Evolutionary conservation across 2,329 filamentous ascomycete species (phyloP).

Genomic region (Aureobasidium melanogenum): DNA sequence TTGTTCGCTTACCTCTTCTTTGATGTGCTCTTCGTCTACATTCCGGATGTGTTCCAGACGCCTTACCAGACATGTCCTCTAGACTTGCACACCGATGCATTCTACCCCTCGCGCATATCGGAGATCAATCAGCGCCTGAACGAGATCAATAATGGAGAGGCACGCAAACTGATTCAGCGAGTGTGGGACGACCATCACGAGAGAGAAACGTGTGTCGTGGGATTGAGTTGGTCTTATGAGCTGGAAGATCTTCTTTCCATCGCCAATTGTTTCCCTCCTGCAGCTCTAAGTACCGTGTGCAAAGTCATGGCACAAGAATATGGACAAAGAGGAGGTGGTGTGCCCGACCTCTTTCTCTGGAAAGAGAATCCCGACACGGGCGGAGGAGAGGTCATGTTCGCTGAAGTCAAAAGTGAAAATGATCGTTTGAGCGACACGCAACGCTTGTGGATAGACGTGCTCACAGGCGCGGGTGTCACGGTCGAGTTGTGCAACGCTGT

Average conservation of each 20-base stretch:
- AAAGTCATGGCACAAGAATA: conserved; percentile 97
- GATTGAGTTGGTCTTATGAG: conserved; percentile 83
- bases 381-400: conserved; percentile 29
- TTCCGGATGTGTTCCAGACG: conserved; percentile 96
- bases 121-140: conserved; percentile 85
- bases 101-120: conserved; percentile 74
- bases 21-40: conserved; percentile 84
- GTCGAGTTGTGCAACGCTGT: conserved; percentile 71
- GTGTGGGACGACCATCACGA: conserved; percentile 63
- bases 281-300: conserved; percentile 73
- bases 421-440: conserved; percentile 94
- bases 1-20: conserved; percentile 78
- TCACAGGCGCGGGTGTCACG: conserved; percentile 72
- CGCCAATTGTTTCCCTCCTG: conserved; percentile 66
- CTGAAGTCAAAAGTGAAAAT: conserved; percentile 53
- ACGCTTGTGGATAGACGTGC: conserved; percentile 90
- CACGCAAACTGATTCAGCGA: conserved; percentile 54
- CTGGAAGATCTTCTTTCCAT: conserved; percentile 72
- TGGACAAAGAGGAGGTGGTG: conserved; percentile 70
- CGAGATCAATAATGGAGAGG: conserved; percentile 76
- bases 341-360: conserved; percentile 93
- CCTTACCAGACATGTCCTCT: conserved; percentile 88
- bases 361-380: conserved; percentile 29
- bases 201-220: conserved; percentile 74
- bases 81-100: conserved; percentile 86